Conservation (phyloP, 192 early-diverging fungal genomes). For the Rhizophagus sp. region DNA sequence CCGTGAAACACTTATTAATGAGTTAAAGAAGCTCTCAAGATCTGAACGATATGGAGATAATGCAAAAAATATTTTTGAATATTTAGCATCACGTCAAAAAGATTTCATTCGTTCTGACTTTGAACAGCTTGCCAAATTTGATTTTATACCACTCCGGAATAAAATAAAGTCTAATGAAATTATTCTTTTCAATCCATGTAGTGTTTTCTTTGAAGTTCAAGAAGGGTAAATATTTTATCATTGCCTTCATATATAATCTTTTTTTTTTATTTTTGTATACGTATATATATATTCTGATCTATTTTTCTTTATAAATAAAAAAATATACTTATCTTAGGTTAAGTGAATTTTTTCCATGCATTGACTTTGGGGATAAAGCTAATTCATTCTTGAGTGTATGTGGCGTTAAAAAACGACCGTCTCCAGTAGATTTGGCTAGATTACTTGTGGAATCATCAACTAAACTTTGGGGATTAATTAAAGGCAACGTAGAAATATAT, state of each 20-base stretch:
- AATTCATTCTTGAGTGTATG: slow-evolving; percentile 80
- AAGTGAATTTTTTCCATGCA: slow-evolving; percentile 55
- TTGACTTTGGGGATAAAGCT: slow-evolving; percentile 73
- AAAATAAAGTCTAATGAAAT: not conserved
- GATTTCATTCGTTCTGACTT: slow-evolving; percentile 59
- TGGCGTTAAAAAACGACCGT: slow-evolving; percentile 82
- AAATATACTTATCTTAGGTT: slow-evolving; percentile 33
- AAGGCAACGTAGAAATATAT: slow-evolving; percentile 60
- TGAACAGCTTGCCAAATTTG: slow-evolving; percentile 44
- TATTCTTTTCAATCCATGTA: not conserved
- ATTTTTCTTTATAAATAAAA: slow-evolving; percentile 27
- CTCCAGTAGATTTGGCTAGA: slow-evolving; percentile 68
- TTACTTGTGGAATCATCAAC: slow-evolving; percentile 62
- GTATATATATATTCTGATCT: not conserved
- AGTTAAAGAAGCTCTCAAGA: slow-evolving; percentile 38
- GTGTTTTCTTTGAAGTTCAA: not conserved
- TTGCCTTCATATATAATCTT: too few species aligned
- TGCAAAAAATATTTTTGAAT: slow-evolving; percentile 64
- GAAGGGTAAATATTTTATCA: not conserved
- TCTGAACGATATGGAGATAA: slow-evolving; percentile 29
- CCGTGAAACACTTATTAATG: slow-evolving; percentile 34
- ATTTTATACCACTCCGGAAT: slow-evolving; percentile 65
- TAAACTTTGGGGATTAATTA: slow-evolving; percentile 55
- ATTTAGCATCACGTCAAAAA: slow-evolving; percentile 61
- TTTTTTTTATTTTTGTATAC: too few species aligned